Evolutionary conservation across 495 filamentous ascomycete species (phyloP).

Genomic region (Penicillium soppii): DNA sequence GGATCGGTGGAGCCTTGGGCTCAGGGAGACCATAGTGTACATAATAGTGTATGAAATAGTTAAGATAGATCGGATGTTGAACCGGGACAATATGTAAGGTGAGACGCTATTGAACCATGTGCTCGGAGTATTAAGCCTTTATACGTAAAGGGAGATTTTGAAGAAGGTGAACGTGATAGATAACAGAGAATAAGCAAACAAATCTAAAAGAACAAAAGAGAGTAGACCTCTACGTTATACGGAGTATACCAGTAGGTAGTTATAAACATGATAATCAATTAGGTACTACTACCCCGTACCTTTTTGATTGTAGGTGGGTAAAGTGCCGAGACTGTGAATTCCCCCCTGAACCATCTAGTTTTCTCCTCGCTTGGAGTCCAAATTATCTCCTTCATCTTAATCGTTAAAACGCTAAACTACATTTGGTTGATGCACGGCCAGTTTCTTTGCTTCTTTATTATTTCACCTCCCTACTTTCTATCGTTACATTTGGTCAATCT

Average conservation of each 20-base stretch:
- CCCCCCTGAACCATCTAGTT: not conserved
- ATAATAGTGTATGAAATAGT: constrained; percentile 5
- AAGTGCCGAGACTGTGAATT: not conserved
- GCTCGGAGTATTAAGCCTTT: constrained; percentile 6
- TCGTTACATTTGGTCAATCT: not conserved
- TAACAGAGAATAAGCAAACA: too few species aligned
- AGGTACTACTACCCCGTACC: too few species aligned
- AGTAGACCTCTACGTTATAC: too few species aligned
- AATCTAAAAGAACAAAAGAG: not conserved
- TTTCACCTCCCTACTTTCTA: constrained; percentile 4
- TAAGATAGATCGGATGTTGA: not conserved
- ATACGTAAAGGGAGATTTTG: too few species aligned
- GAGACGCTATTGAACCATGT: constrained; percentile 7
- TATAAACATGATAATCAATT: too few species aligned
- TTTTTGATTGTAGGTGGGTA: too few species aligned
- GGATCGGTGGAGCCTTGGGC: not conserved
- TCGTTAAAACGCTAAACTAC: not conserved
- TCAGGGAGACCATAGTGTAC: not conserved
- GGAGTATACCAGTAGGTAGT: too few species aligned
- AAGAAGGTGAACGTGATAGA: too few species aligned
- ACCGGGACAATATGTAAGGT: not conserved
- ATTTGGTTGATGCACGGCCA: not conserved
- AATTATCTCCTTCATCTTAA: constrained; percentile 1
- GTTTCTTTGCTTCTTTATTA: constrained; percentile 2
- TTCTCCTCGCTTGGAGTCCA: not conserved